These are phyloP conservation scores for Beauveria asiatica DNA, from an alignment of 2,329 filamentous ascomycete genomes.

Conservation along the genomic window DNA sequence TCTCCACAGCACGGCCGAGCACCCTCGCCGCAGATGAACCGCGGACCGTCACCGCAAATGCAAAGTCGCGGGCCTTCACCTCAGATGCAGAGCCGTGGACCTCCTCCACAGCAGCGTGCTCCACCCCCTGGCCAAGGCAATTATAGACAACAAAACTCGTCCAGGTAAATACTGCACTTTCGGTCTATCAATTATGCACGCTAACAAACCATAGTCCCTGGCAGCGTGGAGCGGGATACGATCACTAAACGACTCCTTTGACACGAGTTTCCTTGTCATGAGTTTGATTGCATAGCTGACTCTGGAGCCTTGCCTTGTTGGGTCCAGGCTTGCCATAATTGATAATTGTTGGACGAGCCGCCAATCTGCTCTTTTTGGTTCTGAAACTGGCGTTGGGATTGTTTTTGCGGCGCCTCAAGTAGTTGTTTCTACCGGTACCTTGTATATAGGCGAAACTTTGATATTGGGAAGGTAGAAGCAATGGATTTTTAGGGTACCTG, in stretches of 20 bases:
- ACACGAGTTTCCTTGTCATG: constrained; percentile 7
- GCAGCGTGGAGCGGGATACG: constrained; percentile 38
- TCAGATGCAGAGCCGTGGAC: neutral
- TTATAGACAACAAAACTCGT: constrained; percentile 28
- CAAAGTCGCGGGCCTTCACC: neutral
- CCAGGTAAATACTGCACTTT: constrained; percentile 24
- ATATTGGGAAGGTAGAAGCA: constrained; percentile 5
- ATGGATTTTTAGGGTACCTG: neutral
- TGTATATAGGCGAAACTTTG: constrained; percentile 3
- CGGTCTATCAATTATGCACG: neutral
- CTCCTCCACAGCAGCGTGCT: constrained; percentile 20
- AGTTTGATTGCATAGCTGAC: constrained; percentile 1
- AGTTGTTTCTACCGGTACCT: neutral
- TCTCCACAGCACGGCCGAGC: constrained; percentile 3
- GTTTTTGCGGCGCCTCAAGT: neutral
- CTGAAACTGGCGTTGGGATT: neutral
- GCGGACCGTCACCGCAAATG: constrained; percentile 4
- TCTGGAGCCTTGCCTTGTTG: neutral
- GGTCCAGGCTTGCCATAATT: neutral
- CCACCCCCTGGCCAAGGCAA: constrained; percentile 16
- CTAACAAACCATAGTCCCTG: constrained; percentile 28
- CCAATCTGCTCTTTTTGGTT: constrained; percentile 1
- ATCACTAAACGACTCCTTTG: constrained; percentile 19
- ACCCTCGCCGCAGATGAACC: constrained; percentile 4
- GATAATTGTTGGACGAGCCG: neutral